These are phyloP conservation scores for Penicillium sp. DNA, from an alignment of 2,329 filamentous ascomycete genomes.

Conservation along the genomic window DNA sequence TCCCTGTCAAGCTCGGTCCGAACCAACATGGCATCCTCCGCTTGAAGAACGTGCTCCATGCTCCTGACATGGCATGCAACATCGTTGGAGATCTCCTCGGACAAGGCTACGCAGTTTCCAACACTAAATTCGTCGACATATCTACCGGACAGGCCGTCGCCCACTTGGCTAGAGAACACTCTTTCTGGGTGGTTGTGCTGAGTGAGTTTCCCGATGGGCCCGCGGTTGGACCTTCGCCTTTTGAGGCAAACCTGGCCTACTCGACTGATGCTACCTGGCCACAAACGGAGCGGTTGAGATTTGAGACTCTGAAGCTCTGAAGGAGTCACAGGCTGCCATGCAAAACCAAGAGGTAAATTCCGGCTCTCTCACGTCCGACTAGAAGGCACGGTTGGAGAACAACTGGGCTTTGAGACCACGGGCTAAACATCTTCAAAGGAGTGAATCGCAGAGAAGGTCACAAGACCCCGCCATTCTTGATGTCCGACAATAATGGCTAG, in stretches of 20 bases:
- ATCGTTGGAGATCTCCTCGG: not conserved
- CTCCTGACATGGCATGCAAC: not conserved
- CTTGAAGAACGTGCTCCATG: not conserved
- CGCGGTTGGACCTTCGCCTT: not conserved
- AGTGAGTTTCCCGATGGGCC: not conserved
- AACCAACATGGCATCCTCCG: not conserved
- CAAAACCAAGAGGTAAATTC: not conserved
- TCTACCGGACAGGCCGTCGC: not conserved
- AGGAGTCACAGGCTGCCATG: no score
- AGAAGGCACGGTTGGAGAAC: not conserved
- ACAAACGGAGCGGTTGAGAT: not conserved
- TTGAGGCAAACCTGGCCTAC: not conserved
- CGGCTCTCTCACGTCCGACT: not conserved
- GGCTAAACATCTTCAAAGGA: not conserved
- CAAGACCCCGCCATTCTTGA: no score
- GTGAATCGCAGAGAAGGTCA: not conserved
- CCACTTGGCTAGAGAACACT: not conserved
- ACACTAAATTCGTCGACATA: not conserved
- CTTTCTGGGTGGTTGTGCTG: not conserved
- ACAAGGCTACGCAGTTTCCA: not conserved
- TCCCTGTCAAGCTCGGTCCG: not conserved
- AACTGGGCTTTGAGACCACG: not conserved
- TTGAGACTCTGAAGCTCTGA: not conserved
- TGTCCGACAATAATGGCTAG: not conserved
- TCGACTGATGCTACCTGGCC: not conserved